Percentiles rank a stretch among this genome's conserved stretches.
These are phyloP conservation scores for Rhinocladiella similis DNA, from an alignment of 2,329 filamentous ascomycete species.

Conservation along the genomic window DNA sequence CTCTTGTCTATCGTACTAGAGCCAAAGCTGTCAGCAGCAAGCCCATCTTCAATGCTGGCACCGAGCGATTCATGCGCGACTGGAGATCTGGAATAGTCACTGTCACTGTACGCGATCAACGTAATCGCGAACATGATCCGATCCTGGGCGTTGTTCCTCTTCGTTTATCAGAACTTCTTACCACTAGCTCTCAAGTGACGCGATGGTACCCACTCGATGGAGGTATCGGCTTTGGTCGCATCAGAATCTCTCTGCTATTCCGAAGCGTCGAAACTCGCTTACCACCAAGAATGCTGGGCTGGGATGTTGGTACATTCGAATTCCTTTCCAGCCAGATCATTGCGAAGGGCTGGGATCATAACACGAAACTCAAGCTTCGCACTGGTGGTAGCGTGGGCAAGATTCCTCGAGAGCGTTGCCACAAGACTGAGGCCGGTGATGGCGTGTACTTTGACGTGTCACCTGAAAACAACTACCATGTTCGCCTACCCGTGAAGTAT, in stretches of 20 bases:
- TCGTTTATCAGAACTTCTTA: constrained; percentile 82
- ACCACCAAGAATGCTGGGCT: constrained; percentile 82
- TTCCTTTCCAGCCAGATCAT: constrained; percentile 70
- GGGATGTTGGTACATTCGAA: constrained; percentile 94
- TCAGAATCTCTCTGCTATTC: constrained; percentile 87
- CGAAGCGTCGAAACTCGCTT: constrained; percentile 83
- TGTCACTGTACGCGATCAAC: constrained; percentile 81
- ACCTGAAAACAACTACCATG: constrained; percentile 50
- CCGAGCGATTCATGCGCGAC: constrained; percentile 87
- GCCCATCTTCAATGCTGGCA: constrained; percentile 96
- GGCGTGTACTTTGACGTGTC: constrained; percentile 61
- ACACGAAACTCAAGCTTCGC: constrained; percentile 70
- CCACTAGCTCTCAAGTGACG: constrained; percentile 81
- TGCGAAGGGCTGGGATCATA: constrained; percentile 59
- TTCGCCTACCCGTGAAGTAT: constrained; percentile 83
- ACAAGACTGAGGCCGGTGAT: constrained; percentile 59
- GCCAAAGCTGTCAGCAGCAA: constrained; percentile 91
- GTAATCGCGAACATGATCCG: constrained; percentile 90
- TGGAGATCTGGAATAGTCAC: constrained; percentile 88
- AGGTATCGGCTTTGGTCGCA: constrained; percentile 85
- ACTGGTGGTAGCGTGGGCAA: constrained; percentile 81
- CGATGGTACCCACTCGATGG: constrained; percentile 97
- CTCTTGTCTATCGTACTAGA: constrained; percentile 80
- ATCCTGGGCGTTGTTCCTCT: constrained; percentile 90
- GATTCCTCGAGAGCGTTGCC: constrained; percentile 65